Evolutionary conservation across 2,329 filamentous ascomycete species (phyloP).

Genomic region (Bipolaris bicolor): DNA sequence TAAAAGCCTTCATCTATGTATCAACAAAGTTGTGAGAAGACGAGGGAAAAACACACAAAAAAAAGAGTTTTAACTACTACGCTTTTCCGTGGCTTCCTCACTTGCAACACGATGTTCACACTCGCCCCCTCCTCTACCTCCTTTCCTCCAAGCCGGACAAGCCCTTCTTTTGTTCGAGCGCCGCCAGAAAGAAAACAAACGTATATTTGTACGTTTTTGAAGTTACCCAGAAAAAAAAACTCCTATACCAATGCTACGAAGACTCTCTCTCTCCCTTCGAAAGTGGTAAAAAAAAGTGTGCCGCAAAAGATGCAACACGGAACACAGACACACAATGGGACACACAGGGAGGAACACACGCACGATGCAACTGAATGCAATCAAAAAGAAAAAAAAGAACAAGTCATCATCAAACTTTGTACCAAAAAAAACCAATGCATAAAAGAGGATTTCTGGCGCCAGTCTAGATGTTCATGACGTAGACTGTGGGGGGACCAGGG

Average conservation of each 20-base stretch:
- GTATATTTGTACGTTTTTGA: slow-evolving; percentile 18
- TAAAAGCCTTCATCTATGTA: too few species aligned
- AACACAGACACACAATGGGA: background rate
- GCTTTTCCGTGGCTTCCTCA: too few species aligned
- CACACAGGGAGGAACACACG: background rate
- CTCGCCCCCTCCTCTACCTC: too few species aligned
- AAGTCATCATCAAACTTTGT: slow-evolving; percentile 36
- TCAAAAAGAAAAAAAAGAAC: slow-evolving; percentile 12
- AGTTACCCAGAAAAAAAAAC: slow-evolving; percentile 22
- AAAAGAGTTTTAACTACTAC: too few species aligned
- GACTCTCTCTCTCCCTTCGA: slow-evolving; percentile 8
- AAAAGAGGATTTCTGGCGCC: slow-evolving; percentile 7
- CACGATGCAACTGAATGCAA: slow-evolving; percentile 2
- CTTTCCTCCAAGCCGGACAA: too few species aligned
- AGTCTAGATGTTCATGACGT: slow-evolving; percentile 20
- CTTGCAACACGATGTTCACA: too few species aligned
- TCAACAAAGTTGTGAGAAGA: too few species aligned
- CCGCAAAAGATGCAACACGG: background rate
- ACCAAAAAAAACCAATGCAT: slow-evolving; percentile 19
- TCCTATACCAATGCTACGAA: slow-evolving; percentile 14
- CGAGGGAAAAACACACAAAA: too few species aligned
- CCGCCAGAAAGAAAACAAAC: background rate
- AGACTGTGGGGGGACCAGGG: slow-evolving; percentile 11
- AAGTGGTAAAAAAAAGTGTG: background rate
- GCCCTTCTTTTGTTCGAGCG: background rate